A percentile compares a stretch with the other conserved stretches of the same genome.
These are phyloP conservation scores for Neobulgaria alba DNA, from an alignment of 2,329 filamentous ascomycete genomes.

Conservation along the genomic window DNA sequence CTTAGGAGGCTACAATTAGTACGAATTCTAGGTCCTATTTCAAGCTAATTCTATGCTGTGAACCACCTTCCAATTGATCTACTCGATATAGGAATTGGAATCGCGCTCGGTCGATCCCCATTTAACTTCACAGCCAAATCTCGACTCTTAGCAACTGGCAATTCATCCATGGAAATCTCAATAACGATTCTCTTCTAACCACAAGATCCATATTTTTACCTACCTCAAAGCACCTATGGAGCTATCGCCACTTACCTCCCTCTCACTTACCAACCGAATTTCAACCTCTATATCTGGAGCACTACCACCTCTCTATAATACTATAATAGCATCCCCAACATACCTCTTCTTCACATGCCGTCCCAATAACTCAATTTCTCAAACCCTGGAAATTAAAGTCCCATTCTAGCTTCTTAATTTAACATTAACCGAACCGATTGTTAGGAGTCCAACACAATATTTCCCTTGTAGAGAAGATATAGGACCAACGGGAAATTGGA, in stretches of 20 bases:
- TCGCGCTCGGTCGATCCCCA: slow-evolving; percentile 14
- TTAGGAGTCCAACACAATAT: slow-evolving; percentile 10
- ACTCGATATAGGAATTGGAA: slow-evolving; percentile 16
- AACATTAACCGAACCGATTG: slow-evolving; percentile 11
- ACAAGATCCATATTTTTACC: slow-evolving; percentile 27
- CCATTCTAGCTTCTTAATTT: slow-evolving; percentile 17
- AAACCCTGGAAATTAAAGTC: slow-evolving; percentile 27
- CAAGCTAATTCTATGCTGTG: slow-evolving; percentile 6
- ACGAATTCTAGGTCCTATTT: slow-evolving; percentile 10
- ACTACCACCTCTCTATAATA: slow-evolving; percentile 21
- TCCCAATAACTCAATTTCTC: slow-evolving; percentile 8
- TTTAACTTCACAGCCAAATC: slow-evolving; percentile 9
- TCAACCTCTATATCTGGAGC: slow-evolving; percentile 31
- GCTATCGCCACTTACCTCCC: slow-evolving; percentile 29
- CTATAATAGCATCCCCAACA: slow-evolving; percentile 29
- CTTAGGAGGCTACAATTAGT: slow-evolving; percentile 19
- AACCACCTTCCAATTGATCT: slow-evolving; percentile 15
- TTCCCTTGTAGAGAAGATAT: slow-evolving; percentile 5
- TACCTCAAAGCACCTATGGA: slow-evolving; percentile 29
- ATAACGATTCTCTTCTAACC: slow-evolving; percentile 11
- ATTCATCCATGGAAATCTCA: slow-evolving; percentile 9
- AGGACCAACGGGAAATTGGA: slow-evolving; percentile 7
- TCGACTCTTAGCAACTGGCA: slow-evolving; percentile 12
- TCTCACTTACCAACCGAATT: slow-evolving; percentile 22
- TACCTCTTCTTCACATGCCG: slow-evolving; percentile 31